Conservation (phyloP, 2,329 filamentous ascomycete species). For the Ploettnerulaceae sp. region DNA sequence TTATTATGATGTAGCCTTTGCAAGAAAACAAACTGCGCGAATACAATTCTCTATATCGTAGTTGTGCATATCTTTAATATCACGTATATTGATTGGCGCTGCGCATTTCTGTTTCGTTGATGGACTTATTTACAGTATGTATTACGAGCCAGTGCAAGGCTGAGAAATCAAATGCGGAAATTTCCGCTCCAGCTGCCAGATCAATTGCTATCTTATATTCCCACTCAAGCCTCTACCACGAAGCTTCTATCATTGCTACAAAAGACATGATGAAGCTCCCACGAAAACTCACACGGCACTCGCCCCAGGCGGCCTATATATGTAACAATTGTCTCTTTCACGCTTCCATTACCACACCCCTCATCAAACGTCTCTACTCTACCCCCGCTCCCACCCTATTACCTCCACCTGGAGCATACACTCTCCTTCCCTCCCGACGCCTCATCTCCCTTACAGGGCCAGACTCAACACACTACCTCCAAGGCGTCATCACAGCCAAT, state of each 20-base stretch:
- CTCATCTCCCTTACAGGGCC: conserved; percentile 74
- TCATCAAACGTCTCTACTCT: not conserved
- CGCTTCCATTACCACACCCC: not conserved
- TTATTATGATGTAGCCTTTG: no score
- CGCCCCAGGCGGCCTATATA: conserved; percentile 18
- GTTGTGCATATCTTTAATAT: no score
- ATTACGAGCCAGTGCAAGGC: conserved; percentile 12
- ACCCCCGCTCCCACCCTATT: conserved; percentile 30
- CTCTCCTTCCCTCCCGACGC: conserved; percentile 64
- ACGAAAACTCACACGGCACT: conserved; percentile 10
- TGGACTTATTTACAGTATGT: not conserved
- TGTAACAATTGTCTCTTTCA: conserved; percentile 24
- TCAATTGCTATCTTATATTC: not conserved
- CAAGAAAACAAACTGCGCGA: no score
- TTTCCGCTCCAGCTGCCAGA: conserved; percentile 2
- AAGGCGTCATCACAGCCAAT: conserved; percentile 79
- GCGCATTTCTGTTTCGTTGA: no score
- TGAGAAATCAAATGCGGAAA: conserved; percentile 16
- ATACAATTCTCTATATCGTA: no score
- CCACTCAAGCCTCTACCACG: not conserved
- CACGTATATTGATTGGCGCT: no score
- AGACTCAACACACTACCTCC: conserved; percentile 79
- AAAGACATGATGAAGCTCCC: conserved; percentile 23
- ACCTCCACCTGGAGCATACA: conserved; percentile 44
- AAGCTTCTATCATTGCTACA: not conserved